Evolutionary conservation across 345 rosid genomes (phyloP).

Genomic region (Bretschneidera sinensis): DNA sequence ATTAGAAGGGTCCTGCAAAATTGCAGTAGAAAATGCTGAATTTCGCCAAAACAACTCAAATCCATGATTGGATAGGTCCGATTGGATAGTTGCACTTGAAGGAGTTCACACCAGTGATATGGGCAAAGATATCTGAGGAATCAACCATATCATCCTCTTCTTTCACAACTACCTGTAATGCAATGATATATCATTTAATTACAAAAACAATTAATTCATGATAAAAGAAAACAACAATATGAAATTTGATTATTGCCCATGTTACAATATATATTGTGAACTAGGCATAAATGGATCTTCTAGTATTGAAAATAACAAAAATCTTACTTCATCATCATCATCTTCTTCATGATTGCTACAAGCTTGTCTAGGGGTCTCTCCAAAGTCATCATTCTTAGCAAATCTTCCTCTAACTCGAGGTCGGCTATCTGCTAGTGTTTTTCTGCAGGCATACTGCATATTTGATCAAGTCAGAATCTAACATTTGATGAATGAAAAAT

Average conservation of each 20-base stretch:
- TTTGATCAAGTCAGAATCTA: not conserved
- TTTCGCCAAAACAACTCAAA: conserved; percentile 28
- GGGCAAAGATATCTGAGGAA: conserved; percentile 80
- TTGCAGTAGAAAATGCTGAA: conserved; percentile 15
- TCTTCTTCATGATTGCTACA: conserved; percentile 63
- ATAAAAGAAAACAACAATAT: not conserved
- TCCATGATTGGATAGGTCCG: conserved; percentile 85
- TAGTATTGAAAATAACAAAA: not conserved
- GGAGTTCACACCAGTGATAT: conserved; percentile 76
- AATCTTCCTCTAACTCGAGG: conserved; percentile 95
- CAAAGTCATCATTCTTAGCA: conserved; percentile 81
- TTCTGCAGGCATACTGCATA: conserved; percentile 87
- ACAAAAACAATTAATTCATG: not conserved
- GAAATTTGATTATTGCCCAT: too few species aligned
- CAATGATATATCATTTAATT: not conserved
- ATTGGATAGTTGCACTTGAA: conserved; percentile 83
- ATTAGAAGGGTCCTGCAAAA: conserved; percentile 31
- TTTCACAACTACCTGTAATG: conserved; percentile 54
- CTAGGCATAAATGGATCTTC: too few species aligned
- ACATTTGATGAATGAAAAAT: not conserved
- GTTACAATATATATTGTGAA: too few species aligned
- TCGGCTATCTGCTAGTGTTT: conserved; percentile 87
- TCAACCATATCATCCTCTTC: conserved; percentile 69
- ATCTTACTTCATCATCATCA: conserved; percentile 67
- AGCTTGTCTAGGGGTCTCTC: conserved; percentile 44